These are phyloP conservation scores for Moesziomyces parantarcticus DNA, from an alignment of 1,284 basidiomycete genomes.

Conservation along the genomic window DNA sequence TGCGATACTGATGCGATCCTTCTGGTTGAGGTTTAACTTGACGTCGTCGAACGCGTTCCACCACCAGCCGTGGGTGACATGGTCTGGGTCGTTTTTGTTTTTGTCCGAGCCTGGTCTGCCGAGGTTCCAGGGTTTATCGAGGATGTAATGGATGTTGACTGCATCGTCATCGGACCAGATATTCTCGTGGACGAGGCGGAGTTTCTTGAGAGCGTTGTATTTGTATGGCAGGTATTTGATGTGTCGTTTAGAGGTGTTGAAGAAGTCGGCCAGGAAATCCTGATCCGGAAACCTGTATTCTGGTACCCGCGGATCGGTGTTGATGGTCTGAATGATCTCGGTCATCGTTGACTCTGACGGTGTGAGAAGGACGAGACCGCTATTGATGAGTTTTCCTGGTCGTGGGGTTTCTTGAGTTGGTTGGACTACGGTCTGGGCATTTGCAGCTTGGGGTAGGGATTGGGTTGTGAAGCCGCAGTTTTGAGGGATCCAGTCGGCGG, in stretches of 20 bases:
- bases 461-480: constrained; percentile 84
- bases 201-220: constrained; percentile 86
- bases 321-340: constrained; percentile 74
- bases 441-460: constrained; percentile 66
- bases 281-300: constrained; percentile 89
- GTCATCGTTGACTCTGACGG: constrained; percentile 74
- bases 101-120: constrained; percentile 21
- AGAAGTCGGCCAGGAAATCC: constrained; percentile 85
- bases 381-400: constrained; percentile 84
- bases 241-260: constrained; percentile 68
- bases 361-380: constrained; percentile 85
- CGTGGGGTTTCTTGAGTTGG: constrained; percentile 73
- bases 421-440: constrained; percentile 68
- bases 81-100: constrained; percentile 32
- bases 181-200: constrained; percentile 76
- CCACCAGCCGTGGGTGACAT: constrained; percentile 57
- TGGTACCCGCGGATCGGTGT: constrained; percentile 76
- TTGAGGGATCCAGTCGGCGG: constrained; percentile 85
- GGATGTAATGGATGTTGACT: constrained; percentile 64
- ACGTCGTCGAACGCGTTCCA: constrained; percentile 50
- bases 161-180: constrained; percentile 84
- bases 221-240: constrained; percentile 80
- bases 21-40: not conserved
- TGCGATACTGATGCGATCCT: not conserved
- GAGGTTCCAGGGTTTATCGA: constrained; percentile 60